A percentile compares a stretch with the other conserved stretches of the same genome.
Conservation (phyloP, 345 rosid genomes). For the Eucalyptus polyanthemos region DNA sequence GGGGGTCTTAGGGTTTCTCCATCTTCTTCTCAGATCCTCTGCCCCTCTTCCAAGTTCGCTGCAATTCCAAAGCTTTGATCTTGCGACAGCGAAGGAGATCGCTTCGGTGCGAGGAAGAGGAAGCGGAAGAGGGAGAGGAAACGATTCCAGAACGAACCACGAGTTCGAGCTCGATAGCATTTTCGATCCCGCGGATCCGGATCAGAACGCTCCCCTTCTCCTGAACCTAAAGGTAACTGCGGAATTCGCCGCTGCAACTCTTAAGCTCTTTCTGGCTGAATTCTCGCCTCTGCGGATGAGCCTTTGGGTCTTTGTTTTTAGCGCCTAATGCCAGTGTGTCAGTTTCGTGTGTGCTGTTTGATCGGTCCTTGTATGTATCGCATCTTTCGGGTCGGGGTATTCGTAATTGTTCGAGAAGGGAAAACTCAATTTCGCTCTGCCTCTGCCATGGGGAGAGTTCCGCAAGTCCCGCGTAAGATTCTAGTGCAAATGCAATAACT, state of each 20-base stretch:
- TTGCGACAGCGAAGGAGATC: not conserved
- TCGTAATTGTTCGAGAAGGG: not conserved
- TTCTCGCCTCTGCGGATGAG: not conserved
- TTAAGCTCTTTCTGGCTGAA: not conserved
- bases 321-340: not conserved
- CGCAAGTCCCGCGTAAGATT: not conserved
- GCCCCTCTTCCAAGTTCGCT: not conserved
- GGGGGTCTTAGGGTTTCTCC: not conserved
- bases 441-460: not conserved
- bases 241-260: not conserved
- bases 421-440: not conserved
- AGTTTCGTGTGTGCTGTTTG: not conserved
- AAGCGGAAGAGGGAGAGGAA: not conserved
- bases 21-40: not conserved
- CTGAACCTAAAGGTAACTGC: not conserved
- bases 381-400: not conserved
- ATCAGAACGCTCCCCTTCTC: not conserved
- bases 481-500: not conserved
- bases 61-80: not conserved
- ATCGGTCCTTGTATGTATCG: not conserved
- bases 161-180: not conserved
- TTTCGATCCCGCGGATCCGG: not conserved
- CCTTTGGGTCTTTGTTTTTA: not conserved
- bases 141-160: not conserved
- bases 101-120: not conserved